Base-by-base conservation (phyloP, 257 asterid species). In the Henckelia pumila region DNA sequence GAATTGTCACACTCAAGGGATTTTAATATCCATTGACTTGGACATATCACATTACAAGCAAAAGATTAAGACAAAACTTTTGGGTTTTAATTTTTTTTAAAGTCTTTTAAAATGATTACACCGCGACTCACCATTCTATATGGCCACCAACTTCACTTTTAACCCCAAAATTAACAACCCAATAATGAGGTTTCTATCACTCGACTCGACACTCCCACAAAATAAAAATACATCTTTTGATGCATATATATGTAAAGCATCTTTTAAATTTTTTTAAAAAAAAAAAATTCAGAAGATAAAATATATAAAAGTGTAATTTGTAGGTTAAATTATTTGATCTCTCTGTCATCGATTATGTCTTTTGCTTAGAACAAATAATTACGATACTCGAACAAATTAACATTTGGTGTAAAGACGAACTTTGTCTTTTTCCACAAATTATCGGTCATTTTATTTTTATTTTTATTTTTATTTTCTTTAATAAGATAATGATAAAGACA, bases 21-120 rank as follows among this genome's bases (percentile, higher is more conserved):
- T 78, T 75, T 72, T 69, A 67, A 30, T 76, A 78, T 73, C 75
- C 81, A 88, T 85, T 88, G 87, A 85, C 89, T 73, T 82, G 78
- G 81, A 70, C 79, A n/a, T n/a, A n/a, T n/a, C n/a, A n/a, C n/a
- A 71, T 73, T 25, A 56, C 50, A 56, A 65, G 67, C 0, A 67
- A 61, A 56, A 67, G 67, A 71, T 76, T 70, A 63, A 58, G 75
- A 81, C 76, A 21, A 56, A 68, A 73, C 64, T 53, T 57, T 52
- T 44, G 11, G 7, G 32, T n/a, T 17, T 22, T 21, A n/a, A 33
- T 44, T 28, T 21, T 25, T 16, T 67, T 59, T 71, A 81, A 82
- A 75, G 86, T 75, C 76, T 68, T 49, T 73, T 84, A 82, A 75
- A 86, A 81, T 78, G 89, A 88, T 75, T 76, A 80, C n/a, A n/a